Evolutionary conservation across 768 basidiomycete genomes (phyloP).

Genomic region (Erythrobasidium yunnanense): DNA sequence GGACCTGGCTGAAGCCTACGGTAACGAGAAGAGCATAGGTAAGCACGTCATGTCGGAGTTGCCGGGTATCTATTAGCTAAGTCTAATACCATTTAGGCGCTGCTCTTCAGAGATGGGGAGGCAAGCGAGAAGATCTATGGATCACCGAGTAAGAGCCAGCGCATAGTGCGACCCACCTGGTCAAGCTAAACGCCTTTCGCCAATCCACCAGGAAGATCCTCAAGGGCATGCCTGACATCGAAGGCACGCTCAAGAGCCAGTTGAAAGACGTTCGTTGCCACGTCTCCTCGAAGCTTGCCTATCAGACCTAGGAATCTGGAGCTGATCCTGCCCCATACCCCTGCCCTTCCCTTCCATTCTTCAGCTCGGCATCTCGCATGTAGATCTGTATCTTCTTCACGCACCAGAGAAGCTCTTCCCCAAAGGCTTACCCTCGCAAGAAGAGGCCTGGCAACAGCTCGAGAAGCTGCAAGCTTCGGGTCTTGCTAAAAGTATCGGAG

Average conservation of each 20-base stretch:
- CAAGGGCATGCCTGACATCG: constrained; percentile 11
- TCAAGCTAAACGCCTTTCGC: neutral
- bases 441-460: constrained; percentile 25
- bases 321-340: neutral
- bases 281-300: neutral
- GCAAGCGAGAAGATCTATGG: constrained; percentile 16
- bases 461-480: constrained; percentile 14
- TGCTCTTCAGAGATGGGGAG: neutral
- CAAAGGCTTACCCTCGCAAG: constrained; percentile 16
- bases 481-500: constrained; percentile 18
- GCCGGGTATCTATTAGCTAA: neutral
- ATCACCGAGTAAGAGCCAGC: constrained; percentile 12
- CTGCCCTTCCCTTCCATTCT: neutral
- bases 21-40: constrained; percentile 10
- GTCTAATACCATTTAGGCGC: neutral
- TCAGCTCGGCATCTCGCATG: constrained; percentile 11
- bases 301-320: too few species aligned
- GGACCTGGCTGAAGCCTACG: constrained; percentile 13
- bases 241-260: constrained; percentile 23
- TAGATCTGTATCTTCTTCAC: constrained; percentile 28
- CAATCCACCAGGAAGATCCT: constrained; percentile 5
- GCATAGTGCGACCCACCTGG: neutral
- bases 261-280: neutral
- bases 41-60: neutral
- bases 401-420: constrained; percentile 24